These are phyloP conservation scores for Penicillium nordicum DNA, from an alignment of 2,329 filamentous ascomycete genomes.

Conservation along the genomic window DNA sequence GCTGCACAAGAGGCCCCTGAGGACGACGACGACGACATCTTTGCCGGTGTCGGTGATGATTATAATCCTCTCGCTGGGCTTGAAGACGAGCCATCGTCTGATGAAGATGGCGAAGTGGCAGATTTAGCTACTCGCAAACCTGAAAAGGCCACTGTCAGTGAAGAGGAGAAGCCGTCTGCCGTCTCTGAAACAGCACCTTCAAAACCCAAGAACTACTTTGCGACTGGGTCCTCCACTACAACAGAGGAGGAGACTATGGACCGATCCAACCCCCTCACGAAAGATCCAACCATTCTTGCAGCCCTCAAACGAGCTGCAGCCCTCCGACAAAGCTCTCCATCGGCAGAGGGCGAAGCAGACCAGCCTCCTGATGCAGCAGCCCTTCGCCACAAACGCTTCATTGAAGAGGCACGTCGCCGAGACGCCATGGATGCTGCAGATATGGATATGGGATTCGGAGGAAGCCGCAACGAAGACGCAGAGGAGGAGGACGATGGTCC, in stretches of 20 bases:
- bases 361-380: slow-evolving; percentile 62
- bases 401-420: slow-evolving; percentile 56
- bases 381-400: slow-evolving; percentile 69
- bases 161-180: slow-evolving; percentile 11
- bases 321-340: slow-evolving; percentile 49
- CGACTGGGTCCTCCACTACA: slow-evolving; percentile 20
- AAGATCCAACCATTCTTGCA: slow-evolving; percentile 75
- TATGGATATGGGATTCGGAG: slow-evolving; percentile 92
- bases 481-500: slow-evolving; percentile 68
- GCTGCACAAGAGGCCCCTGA: slow-evolving; percentile 29
- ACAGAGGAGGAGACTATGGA: slow-evolving; percentile 49
- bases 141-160: slow-evolving; percentile 5
- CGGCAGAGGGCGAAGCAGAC: slow-evolving; percentile 42
- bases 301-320: slow-evolving; percentile 80
- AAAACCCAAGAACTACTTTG: slow-evolving; percentile 49
- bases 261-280: slow-evolving; percentile 48
- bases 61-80: slow-evolving; percentile 59
- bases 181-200: slow-evolving; percentile 6
- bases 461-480: slow-evolving; percentile 80
- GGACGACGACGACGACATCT: slow-evolving; percentile 60
- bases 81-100: slow-evolving; percentile 46
- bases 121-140: slow-evolving; percentile 7
- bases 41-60: slow-evolving; percentile 56
- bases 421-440: slow-evolving; percentile 80
- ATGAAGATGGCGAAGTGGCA: slow-evolving; percentile 38